phyloP scores from a whole-genome alignment of 192 early-diverging fungal species.

The Fimicolochytrium jonesii region DNA sequence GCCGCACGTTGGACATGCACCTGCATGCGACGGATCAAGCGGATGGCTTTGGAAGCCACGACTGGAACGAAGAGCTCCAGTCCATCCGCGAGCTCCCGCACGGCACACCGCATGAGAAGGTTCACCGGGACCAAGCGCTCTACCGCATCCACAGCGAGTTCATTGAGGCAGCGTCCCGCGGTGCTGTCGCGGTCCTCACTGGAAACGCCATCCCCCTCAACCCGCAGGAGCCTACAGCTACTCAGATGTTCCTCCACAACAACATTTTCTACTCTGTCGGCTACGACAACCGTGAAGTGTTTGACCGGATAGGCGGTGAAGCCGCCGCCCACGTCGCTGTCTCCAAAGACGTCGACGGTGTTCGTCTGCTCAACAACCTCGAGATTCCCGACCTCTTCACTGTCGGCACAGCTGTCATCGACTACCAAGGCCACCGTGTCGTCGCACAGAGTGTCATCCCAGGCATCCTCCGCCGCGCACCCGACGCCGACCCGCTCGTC shows the following conservation, averaged over 20 bases:
- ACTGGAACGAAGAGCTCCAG: slow-evolving; percentile 98
- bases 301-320: slow-evolving; percentile 76
- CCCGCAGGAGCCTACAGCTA: slow-evolving; percentile 57
- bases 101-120: slow-evolving; percentile 70
- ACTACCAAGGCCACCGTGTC: slow-evolving; percentile 86
- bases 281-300: slow-evolving; percentile 81
- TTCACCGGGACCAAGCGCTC: slow-evolving; percentile 78
- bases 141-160: slow-evolving; percentile 87
- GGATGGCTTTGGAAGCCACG: slow-evolving; percentile 63
- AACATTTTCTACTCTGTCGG: slow-evolving; percentile 91
- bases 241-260: slow-evolving; percentile 81
- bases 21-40: slow-evolving; percentile 50
- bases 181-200: slow-evolving; percentile 79
- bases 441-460: slow-evolving; percentile 94
- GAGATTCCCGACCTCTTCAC: slow-evolving; percentile 82
- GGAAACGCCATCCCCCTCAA: slow-evolving; percentile 74
- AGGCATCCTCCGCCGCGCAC: slow-evolving; percentile 59
- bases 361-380: slow-evolving; percentile 66
- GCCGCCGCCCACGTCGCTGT: slow-evolving; percentile 90
- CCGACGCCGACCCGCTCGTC: slow-evolving; percentile 66
- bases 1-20: slow-evolving; percentile 61
- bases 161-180: slow-evolving; percentile 80
- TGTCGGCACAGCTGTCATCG: slow-evolving; percentile 84
- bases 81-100: slow-evolving; percentile 80
- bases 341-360: slow-evolving; percentile 91